Percentiles rank a stretch among this genome's conserved stretches.
phyloP scores from a whole-genome alignment of 78 protist genomes.

The Speleostelium caveatum region DNA sequence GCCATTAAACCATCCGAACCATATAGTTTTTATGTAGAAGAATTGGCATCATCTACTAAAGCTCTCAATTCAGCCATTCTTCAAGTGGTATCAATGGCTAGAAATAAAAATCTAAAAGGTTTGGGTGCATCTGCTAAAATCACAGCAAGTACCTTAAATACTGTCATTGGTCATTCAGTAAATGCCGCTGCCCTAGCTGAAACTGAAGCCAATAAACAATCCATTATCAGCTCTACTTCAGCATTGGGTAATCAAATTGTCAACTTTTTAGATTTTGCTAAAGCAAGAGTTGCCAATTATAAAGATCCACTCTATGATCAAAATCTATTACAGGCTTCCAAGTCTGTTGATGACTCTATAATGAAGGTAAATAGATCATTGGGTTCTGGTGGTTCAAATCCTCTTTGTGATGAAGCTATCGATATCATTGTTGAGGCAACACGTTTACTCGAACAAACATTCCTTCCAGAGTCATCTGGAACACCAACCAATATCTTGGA shows the following conservation, averaged over 20 bases:
- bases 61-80: constrained; percentile 69
- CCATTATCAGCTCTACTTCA: constrained; percentile 12
- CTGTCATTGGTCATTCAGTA: constrained; percentile 15
- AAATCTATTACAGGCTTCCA: constrained; percentile 6
- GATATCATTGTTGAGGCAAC: constrained; percentile 69
- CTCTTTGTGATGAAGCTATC: constrained; percentile 57
- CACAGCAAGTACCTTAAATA: constrained; percentile 8
- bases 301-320: constrained; percentile 80
- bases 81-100: constrained; percentile 73
- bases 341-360: constrained; percentile 45
- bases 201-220: constrained; percentile 26
- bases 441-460: constrained; percentile 30
- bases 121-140: constrained; percentile 71
- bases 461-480: constrained; percentile 73
- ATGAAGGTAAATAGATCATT: constrained; percentile 31
- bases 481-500: constrained; percentile 14
- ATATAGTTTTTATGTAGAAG: constrained; percentile 14
- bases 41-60: constrained; percentile 33
- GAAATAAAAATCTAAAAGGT: constrained; percentile 64
- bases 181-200: constrained; percentile 21
- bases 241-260: constrained; percentile 10
- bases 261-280: constrained; percentile 65
- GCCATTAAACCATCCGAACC: constrained; percentile 33
- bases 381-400: constrained; percentile 22
- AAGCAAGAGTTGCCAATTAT: constrained; percentile 75